Evolutionary conservation across 805 yeast genomes (phyloP).

Genomic region (Naumovozyma dairenensis): DNA sequence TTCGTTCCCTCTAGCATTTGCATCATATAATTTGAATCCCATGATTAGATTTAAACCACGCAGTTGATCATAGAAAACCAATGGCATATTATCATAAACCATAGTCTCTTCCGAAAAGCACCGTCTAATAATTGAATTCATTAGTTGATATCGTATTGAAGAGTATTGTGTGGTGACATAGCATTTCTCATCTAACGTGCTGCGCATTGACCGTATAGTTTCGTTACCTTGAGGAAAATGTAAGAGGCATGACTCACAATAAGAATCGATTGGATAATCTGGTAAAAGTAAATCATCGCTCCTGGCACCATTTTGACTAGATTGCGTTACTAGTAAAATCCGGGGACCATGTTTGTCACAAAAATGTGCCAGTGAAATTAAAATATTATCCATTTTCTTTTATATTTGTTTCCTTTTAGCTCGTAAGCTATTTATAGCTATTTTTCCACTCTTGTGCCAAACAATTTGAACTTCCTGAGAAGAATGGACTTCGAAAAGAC

Average conservation of each 20-base stretch:
- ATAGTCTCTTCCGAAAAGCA: constrained; percentile 59
- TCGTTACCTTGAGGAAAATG: constrained; percentile 34
- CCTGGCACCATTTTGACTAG: constrained; percentile 12
- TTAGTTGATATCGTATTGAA: constrained; percentile 39
- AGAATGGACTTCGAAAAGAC: too few relatives aligned
- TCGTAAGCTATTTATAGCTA: too few relatives aligned
- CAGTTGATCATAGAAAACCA: constrained; percentile 52
- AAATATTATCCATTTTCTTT: constrained; percentile 11
- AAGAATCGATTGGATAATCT: constrained; percentile 35
- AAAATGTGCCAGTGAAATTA: constrained; percentile 51
- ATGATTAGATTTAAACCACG: constrained; percentile 52
- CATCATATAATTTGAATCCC: constrained; percentile 53
- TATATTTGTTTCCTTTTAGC: too few relatives aligned
- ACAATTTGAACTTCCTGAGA: too few relatives aligned
- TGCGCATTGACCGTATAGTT: constrained; percentile 27
- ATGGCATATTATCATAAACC: constrained; percentile 47
- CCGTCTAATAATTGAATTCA: constrained; percentile 53
- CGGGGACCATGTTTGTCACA: constrained; percentile 75
- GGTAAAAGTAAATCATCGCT: constrained; percentile 29
- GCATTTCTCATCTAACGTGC: constrained; percentile 15
- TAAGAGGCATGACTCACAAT: constrained; percentile 55
- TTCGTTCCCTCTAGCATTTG: constrained; percentile 65
- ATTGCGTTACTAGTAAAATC: constrained; percentile 53
- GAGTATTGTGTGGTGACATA: constrained; percentile 58
- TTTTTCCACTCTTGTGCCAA: too few relatives aligned